Evolutionary conservation across 2,329 filamentous ascomycete genomes (phyloP), one percentile per base, ranked within the genome.

Genomic region (Trichoderma sp.): DNA sequence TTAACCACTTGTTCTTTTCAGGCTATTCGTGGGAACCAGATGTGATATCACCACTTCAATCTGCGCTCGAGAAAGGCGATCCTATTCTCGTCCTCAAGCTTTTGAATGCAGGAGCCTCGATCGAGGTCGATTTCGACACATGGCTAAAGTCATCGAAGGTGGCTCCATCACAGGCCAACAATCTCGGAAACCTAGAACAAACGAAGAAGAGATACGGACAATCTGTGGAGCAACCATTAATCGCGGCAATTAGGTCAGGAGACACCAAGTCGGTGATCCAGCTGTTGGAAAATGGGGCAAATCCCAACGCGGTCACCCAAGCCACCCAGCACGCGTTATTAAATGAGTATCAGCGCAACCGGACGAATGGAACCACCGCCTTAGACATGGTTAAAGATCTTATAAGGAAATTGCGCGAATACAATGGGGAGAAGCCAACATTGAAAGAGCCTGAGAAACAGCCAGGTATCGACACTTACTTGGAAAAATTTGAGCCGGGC

Each of bases 201-300:
- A 88, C 88, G 65, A 77, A 83, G 67, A 76, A 77, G 1, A 71
- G 72, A 0, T 92, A 88, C 75, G 76, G 81, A 4, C 69, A 76
- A 6, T 74, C 72, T 1, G 74, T 85, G 12, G 81, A 86, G 64
- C 92, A 94, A 73, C 92, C 92, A 0, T 79, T 95, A 15, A 81
- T 93, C 10, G 68, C 83, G 4, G 92, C 92, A 15, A 83, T 79
- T 74, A 86, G 72, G 68, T 68, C 64, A 32, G 77, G 74, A n/a
- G 72, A 73, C 42, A 79, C 81, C 0, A 78, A 82, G 0, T 74
- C 88, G 6, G 87, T 86, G 1, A 73, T 87, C 4, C 79, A 84
- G 48, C 82, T 96, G 3, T 75, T 96, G 1, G 79, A 86, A 17
- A 80, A 80, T 17, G 91, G 91, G 1, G 90, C 85, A 4, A 85